A percentile compares a stretch with the other conserved stretches of the same genome.
Evolutionary conservation across 2,329 filamentous ascomycete genomes (phyloP).

Genomic region (Thielaviopsis populi): DNA sequence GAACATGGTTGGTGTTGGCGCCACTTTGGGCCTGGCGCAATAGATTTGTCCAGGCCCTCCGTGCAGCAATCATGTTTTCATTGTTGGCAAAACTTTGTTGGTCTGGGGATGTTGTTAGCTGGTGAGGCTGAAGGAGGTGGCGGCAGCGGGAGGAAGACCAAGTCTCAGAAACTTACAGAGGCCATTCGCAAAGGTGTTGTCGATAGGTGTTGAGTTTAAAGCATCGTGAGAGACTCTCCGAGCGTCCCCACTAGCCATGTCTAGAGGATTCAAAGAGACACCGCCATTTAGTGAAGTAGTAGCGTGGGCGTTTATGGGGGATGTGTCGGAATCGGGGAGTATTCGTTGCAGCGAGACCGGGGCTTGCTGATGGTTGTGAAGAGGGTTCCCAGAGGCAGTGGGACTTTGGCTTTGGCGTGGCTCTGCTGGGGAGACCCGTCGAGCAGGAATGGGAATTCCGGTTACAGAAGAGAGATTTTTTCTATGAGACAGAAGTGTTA

Average conservation of each 20-base stretch:
- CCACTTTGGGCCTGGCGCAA: conserved; percentile 18
- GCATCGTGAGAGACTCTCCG: not conserved
- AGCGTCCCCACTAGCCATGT: not conserved
- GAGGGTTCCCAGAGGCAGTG: not conserved
- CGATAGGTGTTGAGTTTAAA: not conserved
- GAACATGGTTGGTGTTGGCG: conserved; percentile 20
- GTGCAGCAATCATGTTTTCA: conserved; percentile 14
- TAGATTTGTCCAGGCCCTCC: conserved; percentile 11
- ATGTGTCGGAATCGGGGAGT: not conserved
- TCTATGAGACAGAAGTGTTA: not conserved
- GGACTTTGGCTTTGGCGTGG: conserved; percentile 6
- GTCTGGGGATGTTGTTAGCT: conserved; percentile 22
- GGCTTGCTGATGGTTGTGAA: conserved; percentile 1
- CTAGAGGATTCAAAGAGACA: not conserved
- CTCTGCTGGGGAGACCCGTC: conserved; percentile 8
- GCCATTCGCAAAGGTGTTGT: not conserved
- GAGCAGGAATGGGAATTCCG: conserved; percentile 6
- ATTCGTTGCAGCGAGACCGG: not conserved
- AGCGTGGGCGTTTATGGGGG: not conserved
- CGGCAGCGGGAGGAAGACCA: not conserved
- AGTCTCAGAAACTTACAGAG: not conserved
- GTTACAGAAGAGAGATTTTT: conserved; percentile 9
- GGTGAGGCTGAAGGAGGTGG: conserved; percentile 22
- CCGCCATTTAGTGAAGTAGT: not conserved
- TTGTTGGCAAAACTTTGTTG: conserved; percentile 21